Base-by-base conservation (phyloP, 1,284 basidiomycete species). In the Pseudozyma sp. region DNA sequence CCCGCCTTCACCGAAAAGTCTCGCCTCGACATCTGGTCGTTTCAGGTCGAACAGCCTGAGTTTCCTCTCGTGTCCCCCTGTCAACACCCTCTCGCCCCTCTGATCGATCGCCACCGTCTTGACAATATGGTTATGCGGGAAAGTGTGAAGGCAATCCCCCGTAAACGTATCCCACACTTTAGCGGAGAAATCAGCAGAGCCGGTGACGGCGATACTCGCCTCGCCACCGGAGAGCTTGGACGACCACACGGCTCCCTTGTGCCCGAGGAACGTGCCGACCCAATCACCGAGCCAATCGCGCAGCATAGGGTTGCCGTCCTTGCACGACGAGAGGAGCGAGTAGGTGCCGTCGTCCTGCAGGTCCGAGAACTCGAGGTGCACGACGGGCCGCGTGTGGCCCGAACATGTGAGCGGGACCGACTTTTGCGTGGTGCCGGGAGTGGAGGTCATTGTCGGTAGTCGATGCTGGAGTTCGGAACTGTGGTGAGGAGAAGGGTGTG, bases 161-260 rank as follows among this genome's bases (percentile, higher is more conserved):
- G 90, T 90, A 84, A 92, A 95, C 16, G 96, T 94, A 86, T 99
- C 94, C 97, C 97, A 99, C 64, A 99, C 89, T 87, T 98, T 98
- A 64, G 96, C 96, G 49, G 94, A 94, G 84, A 99, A 99, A 87
- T 99, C 97, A 43, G 96, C 96, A 84, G 92, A 94, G 35, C 93
- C 97, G 0, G 95, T 93, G 10, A 92, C 94, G 10, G 96, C 97
- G 78, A 90, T 89, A 19, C 93, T 69, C 0, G 82, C 85, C 31
- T 86, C 84, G 1, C 78, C 79, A 89, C 44, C 91, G n/a, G 92
- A 94, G 63, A 99, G 90, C 85, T 97, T 97, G 54, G 93, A 92
- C 65, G 92, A 91, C 96, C 97, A 99, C 6, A 99, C 97, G 7
- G 97, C 97, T 68, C 96, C 96, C 85, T 99, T 99, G 87, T 99